phyloP scores from a whole-genome alignment of 345 rosid genomes.

The Euphorbia pulcherrima region DNA sequence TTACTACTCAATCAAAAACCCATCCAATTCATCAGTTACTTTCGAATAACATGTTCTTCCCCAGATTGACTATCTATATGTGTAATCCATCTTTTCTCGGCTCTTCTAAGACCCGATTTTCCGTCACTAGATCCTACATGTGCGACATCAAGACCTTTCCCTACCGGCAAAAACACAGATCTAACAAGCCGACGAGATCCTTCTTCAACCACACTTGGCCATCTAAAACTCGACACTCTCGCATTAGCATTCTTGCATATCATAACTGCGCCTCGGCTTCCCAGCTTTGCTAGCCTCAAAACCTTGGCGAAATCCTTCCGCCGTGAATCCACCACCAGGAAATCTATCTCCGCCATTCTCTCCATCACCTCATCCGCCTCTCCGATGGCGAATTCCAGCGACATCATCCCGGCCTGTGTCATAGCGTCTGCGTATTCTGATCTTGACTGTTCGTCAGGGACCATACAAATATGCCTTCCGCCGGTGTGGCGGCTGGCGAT shows the following conservation, averaged over 20 bases:
- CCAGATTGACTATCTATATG: conserved; percentile 77
- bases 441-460: conserved; percentile 61
- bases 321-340: conserved; percentile 71
- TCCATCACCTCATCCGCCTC: conserved; percentile 43
- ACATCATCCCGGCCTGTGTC: conserved; percentile 33
- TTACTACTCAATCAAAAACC: too few relatives aligned
- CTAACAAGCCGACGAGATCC: conserved; percentile 52
- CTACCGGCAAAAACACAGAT: conserved; percentile 78
- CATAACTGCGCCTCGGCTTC: conserved; percentile 72
- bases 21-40: conserved; percentile 4
- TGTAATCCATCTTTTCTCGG: conserved; percentile 57
- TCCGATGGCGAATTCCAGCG: conserved; percentile 53
- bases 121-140: conserved; percentile 55
- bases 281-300: conserved; percentile 51
- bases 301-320: conserved; percentile 48
- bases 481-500: conserved; percentile 60
- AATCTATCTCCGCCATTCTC: conserved; percentile 57
- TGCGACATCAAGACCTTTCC: conserved; percentile 83
- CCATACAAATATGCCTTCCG: conserved; percentile 72
- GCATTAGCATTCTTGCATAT: conserved; percentile 68
- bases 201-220: conserved; percentile 61
- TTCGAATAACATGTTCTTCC: conserved; percentile 70
- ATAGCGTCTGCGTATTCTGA: conserved; percentile 46
- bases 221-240: conserved; percentile 44
- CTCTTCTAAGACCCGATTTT: conserved; percentile 31